Conservation (phyloP, 192 early-diverging fungal species). For the Backusella mclennaniae region DNA sequence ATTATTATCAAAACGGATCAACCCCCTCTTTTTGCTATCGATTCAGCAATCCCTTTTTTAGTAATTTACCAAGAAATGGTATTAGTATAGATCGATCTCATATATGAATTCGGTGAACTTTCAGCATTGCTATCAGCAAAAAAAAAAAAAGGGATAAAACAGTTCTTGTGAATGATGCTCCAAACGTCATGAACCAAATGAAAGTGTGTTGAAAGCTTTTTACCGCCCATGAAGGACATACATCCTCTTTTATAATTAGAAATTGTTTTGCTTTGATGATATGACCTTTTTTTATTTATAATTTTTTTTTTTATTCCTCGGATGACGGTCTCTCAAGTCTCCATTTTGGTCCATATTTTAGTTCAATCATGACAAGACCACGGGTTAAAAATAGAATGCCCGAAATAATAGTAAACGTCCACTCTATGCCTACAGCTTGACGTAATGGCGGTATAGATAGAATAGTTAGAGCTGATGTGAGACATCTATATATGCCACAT, state of each 20-base stretch:
- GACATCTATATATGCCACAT: neutral
- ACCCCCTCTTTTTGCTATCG: neutral
- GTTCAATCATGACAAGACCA: neutral
- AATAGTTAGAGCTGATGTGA: neutral
- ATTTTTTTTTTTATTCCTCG: neutral
- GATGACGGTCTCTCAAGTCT: neutral
- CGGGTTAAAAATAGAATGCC: neutral
- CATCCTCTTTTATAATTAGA: neutral
- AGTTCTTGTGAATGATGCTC: too few relatives aligned
- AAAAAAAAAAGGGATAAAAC: too few relatives aligned
- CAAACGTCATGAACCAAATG: too few relatives aligned
- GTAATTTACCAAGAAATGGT: too few relatives aligned
- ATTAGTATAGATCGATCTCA: too few relatives aligned
- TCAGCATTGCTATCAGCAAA: too few relatives aligned
- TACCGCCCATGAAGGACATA: too few relatives aligned
- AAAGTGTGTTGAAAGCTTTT: too few relatives aligned
- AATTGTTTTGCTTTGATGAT: neutral
- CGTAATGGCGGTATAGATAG: neutral
- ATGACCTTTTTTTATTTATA: neutral
- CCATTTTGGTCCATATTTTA: neutral
- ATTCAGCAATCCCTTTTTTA: too few relatives aligned
- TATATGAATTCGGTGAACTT: too few relatives aligned
- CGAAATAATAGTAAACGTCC: neutral
- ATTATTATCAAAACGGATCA: neutral
- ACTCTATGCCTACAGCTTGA: neutral